Percentiles rank a stretch among this genome's conserved stretches.
These are phyloP conservation scores for Picocystis sp. DNA, from an alignment of 163 green algal species.

Conservation along the genomic window DNA sequence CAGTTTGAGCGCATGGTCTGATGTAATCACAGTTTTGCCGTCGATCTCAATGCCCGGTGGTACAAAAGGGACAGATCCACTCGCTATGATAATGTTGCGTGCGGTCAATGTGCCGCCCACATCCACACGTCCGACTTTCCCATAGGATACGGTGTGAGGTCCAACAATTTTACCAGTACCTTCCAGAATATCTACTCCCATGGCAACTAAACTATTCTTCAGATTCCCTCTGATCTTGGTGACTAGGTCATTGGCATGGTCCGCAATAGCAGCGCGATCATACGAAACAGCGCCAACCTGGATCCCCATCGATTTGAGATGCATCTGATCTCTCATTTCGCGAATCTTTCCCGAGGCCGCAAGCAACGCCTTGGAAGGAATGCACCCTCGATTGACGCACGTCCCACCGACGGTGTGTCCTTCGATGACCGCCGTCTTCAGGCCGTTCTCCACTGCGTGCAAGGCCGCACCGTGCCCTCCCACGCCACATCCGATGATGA, in stretches of 20 bases:
- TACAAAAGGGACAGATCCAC: constrained; percentile 89
- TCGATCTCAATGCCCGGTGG: constrained; percentile 84
- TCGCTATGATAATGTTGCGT: constrained; percentile 94
- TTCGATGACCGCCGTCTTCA: constrained; percentile 96
- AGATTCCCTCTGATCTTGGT: constrained; percentile 82
- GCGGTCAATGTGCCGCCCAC: constrained; percentile 76
- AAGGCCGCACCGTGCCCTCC: constrained; percentile 82
- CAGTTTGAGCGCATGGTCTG: constrained; percentile 92
- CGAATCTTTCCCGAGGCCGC: constrained; percentile 78
- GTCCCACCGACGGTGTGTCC: constrained; percentile 92
- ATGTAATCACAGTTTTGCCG: constrained; percentile 98
- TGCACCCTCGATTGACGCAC: constrained; percentile 96
- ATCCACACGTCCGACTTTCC: constrained; percentile 75
- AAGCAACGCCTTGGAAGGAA: constrained; percentile 95
- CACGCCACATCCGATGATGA: constrained; percentile 95
- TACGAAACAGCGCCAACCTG: constrained; percentile 65
- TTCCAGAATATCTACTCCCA: constrained; percentile 90
- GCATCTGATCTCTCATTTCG: constrained; percentile 68
- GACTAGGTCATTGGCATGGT: constrained; percentile 83
- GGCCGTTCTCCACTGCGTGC: constrained; percentile 84
- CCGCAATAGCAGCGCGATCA: constrained; percentile 76
- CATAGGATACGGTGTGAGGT: constrained; percentile 75
- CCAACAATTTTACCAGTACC: constrained; percentile 70
- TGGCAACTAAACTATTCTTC: constrained; percentile 63
- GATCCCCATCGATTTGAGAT: constrained; percentile 85